These are phyloP conservation scores for Leccinum aurantiacum DNA, from an alignment of 768 basidiomycete genomes.

Conservation along the genomic window DNA sequence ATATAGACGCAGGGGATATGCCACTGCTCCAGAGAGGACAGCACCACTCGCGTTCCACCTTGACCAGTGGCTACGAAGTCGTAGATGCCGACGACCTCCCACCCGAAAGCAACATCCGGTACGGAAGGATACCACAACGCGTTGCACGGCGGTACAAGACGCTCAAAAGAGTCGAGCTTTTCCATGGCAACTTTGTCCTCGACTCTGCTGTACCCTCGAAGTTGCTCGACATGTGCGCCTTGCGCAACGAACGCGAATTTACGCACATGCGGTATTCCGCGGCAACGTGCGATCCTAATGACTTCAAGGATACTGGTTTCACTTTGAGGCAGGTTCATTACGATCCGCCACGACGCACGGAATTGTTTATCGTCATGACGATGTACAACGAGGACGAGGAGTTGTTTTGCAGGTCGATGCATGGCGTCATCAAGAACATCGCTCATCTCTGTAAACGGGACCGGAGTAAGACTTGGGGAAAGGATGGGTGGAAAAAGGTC, in stretches of 20 bases:
- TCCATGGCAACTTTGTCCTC: slow-evolving; percentile 91
- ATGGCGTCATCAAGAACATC: slow-evolving; percentile 94
- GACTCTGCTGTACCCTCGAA: slow-evolving; percentile 92
- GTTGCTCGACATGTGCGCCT: slow-evolving; percentile 77
- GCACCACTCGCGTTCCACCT: slow-evolving; percentile 33
- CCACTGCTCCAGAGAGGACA: slow-evolving; percentile 57
- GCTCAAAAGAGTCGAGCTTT: slow-evolving; percentile 89
- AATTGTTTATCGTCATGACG: slow-evolving; percentile 96
- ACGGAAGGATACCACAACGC: slow-evolving; percentile 88
- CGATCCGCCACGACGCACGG: slow-evolving; percentile 86
- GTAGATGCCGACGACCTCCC: slow-evolving; percentile 32
- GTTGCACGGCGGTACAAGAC: slow-evolving; percentile 91
- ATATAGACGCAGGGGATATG: slow-evolving; percentile 61
- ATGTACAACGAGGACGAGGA: slow-evolving; percentile 97
- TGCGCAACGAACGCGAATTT: slow-evolving; percentile 82
- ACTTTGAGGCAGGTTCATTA: slow-evolving; percentile 89
- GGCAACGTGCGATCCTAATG: slow-evolving; percentile 94
- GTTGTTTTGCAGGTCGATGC: slow-evolving; percentile 90
- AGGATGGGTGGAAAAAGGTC: slow-evolving; percentile 98
- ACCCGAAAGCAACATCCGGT: slow-evolving; percentile 66
- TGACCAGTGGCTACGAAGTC: slow-evolving; percentile 45
- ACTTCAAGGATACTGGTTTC: slow-evolving; percentile 80
- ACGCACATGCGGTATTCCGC: slow-evolving; percentile 96
- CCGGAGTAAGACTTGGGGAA: slow-evolving; percentile 92
- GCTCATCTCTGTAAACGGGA: slow-evolving; percentile 85